Percentiles rank a stretch among this genome's conserved stretches.
These are phyloP conservation scores for Phoma herbarum DNA, from an alignment of 2,329 filamentous ascomycete genomes.

Conservation along the genomic window DNA sequence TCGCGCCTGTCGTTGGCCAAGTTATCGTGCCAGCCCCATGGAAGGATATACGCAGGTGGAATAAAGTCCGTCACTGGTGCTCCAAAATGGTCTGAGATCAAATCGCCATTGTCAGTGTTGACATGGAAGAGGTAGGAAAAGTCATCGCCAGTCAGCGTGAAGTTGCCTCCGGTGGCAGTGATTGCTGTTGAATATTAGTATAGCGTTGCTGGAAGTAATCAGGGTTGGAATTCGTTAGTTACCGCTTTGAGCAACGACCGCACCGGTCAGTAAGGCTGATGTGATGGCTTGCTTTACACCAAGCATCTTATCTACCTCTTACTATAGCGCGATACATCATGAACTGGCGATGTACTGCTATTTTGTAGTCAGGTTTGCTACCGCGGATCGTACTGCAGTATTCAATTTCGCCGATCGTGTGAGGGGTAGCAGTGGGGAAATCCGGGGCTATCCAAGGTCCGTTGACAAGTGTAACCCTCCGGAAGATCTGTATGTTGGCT, in stretches of 20 bases:
- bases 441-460: conserved; percentile 1
- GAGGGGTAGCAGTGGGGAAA: conserved; percentile 23
- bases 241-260: conserved; percentile 17
- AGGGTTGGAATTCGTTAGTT: background rate
- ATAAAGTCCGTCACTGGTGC: conserved; percentile 63
- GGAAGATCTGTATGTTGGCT: conserved; percentile 14
- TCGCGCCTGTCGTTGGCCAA: conserved; percentile 65
- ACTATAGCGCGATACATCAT: conserved; percentile 1
- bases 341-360: conserved; percentile 2
- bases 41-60: conserved; percentile 51
- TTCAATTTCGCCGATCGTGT: conserved; percentile 12
- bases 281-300: background rate
- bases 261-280: conserved; percentile 2
- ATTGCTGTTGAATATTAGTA: conserved; percentile 50
- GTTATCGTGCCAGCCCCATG: conserved; percentile 63
- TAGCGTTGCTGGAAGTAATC: background rate
- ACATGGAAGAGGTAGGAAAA: conserved; percentile 72
- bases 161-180: conserved; percentile 63
- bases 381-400: conserved; percentile 2
- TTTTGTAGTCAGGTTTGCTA: conserved; percentile 15
- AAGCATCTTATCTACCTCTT: conserved; percentile 6
- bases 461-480: conserved; percentile 5
- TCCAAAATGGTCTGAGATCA: conserved; percentile 70
- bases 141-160: conserved; percentile 64
- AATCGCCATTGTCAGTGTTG: conserved; percentile 63